Conservation (phyloP, 495 filamentous ascomycete genomes). For the Aspergillus ellipticus region DNA sequence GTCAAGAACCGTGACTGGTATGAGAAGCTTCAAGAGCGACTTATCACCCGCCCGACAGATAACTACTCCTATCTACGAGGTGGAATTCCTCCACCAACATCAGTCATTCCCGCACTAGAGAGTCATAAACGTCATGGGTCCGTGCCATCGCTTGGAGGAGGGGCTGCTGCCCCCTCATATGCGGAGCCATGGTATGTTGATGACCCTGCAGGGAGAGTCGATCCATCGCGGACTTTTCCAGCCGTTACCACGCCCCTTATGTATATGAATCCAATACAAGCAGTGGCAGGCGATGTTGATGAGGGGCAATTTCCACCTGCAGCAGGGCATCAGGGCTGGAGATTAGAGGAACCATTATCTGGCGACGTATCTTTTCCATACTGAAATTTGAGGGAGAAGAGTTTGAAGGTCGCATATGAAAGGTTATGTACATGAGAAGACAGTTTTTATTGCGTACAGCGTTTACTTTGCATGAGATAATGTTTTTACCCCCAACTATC, state of each 20-base stretch:
- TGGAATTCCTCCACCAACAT: background rate
- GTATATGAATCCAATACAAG: background rate
- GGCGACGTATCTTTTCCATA: background rate
- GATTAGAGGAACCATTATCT: background rate
- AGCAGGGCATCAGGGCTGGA: background rate
- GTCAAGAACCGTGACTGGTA: constrained; percentile 4
- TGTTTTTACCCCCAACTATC: no score
- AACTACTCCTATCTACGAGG: background rate
- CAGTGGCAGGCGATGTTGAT: background rate
- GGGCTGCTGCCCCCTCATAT: background rate
- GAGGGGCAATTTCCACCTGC: background rate
- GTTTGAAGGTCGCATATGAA: background rate
- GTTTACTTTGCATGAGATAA: no score
- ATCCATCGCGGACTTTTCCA: background rate
- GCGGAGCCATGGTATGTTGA: background rate
- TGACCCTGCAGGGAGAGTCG: background rate
- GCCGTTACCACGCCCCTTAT: background rate
- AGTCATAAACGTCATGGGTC: background rate
- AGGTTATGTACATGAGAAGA: no score
- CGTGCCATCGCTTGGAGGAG: background rate
- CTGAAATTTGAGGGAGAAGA: background rate
- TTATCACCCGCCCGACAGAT: background rate
- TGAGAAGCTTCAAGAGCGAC: background rate
- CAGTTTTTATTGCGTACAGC: no score
- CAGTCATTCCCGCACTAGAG: background rate